Evolutionary conservation across 179 eudicot species (phyloP).

Genomic region (Beta lomatogona): DNA sequence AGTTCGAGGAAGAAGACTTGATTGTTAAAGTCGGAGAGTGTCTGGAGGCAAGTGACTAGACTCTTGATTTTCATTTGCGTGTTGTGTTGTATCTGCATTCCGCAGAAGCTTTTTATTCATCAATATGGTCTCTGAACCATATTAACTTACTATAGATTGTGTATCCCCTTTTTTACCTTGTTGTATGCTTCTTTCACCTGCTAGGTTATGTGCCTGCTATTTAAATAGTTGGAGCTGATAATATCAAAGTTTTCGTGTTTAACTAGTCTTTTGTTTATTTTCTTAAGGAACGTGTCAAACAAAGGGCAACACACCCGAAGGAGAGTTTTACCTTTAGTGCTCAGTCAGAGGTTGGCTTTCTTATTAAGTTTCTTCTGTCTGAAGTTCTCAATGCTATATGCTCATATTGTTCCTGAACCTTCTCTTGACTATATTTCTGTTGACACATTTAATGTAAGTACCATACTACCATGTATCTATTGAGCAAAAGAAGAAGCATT

Average conservation of each 20-base stretch:
- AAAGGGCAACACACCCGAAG: constrained; percentile 54
- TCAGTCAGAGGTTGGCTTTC: constrained; percentile 60
- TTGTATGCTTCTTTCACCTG: background rate
- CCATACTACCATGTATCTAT: background rate
- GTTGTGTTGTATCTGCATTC: background rate
- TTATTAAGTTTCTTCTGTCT: background rate
- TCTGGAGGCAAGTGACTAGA: constrained; percentile 69
- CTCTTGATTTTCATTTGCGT: constrained; percentile 10
- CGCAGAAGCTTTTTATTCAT: background rate
- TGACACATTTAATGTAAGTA: background rate
- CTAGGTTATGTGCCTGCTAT: constrained; percentile 1
- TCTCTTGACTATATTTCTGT: background rate
- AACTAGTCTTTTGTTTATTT: constrained; percentile 22
- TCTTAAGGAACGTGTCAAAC: constrained; percentile 58
- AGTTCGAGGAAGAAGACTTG: constrained; percentile 79
- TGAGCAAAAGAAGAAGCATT: constrained; percentile 6
- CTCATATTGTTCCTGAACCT: constrained; percentile 14
- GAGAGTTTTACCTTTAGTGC: constrained; percentile 57
- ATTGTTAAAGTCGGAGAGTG: constrained; percentile 88
- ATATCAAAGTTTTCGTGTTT: background rate
- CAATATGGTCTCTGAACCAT: background rate
- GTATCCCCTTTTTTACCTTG: background rate
- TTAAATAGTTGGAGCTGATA: background rate
- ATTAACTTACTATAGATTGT: background rate
- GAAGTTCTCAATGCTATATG: background rate